Base-by-base conservation (phyloP, 306 rosid genomes). In the Mimosa pudica region DNA sequence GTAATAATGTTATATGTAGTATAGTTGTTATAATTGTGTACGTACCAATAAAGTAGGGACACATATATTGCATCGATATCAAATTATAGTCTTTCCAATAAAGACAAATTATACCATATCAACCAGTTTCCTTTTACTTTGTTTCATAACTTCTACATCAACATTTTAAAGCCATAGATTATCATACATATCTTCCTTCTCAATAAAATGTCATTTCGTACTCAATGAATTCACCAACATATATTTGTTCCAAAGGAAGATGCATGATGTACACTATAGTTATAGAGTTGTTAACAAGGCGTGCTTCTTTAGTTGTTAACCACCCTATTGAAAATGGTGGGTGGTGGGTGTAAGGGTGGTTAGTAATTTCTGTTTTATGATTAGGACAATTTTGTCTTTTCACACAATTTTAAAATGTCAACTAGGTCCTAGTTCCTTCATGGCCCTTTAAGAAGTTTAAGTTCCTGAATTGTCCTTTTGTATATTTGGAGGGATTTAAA, bases 191-290 rank as follows among this genome's bases (percentile, higher is more conserved):
- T 66, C 32, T 38, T 66, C 48, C 32, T 38, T 66, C 30, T 36
- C 30, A 66, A 66, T 66, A 36, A 66, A 14, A 66, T 17, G 73
- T 68, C 73, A 44, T 42, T n/a, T 68, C 54, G 52, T 68, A n/a
- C 51, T 68, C 71, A 17, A 16, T 68, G 52, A 68, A 38, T 42
- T 44, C 35, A 67, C 54, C 45, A 10, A 61, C 32, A 8, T 8
- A n/a, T 3, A 42, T 18, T 11, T 4, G 20, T 42, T 38, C 51
- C 71, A 68, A 67, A 41, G 49, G 0, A 67, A 68, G 54, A 42
- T 18, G 54, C 52, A 18, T 7, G 63, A 42, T 9, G 73, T n/a
- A 68, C 44, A 41, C n/a, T n/a, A 44, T 68, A 14, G 42, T 18
- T 44, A 6, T 9, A 68, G 16, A 44, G n/a, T 46, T 18, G 52